A percentile compares a stretch with the other conserved stretches of the same genome.
Evolutionary conservation across 2,329 filamentous ascomycete species (phyloP).

Genomic region (Ophiocordyceps camponoti-floridani): DNA sequence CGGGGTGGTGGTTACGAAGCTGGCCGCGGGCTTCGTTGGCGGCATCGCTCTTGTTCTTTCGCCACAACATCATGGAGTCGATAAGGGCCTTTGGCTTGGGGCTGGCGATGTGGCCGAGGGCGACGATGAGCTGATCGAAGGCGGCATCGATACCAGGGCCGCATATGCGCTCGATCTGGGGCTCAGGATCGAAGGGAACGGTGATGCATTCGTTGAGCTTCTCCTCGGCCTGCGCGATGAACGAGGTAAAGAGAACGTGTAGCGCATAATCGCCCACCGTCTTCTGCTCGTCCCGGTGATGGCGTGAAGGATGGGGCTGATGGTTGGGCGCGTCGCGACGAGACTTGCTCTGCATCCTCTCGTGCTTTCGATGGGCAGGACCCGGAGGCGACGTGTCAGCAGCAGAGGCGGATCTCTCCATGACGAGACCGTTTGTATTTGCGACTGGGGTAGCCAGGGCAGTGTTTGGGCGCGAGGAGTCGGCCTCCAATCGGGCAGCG

Average conservation of each 20-base stretch:
- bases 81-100: conserved; percentile 90
- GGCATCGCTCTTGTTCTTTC: conserved; percentile 85
- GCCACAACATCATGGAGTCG: conserved; percentile 95
- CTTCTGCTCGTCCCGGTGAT: conserved; percentile 22
- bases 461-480: conserved; percentile 26
- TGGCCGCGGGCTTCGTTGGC: conserved; percentile 50
- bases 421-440: conserved; percentile 8
- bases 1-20: conserved; percentile 25
- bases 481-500: conserved; percentile 24
- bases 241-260: conserved; percentile 79
- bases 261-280: neutral
- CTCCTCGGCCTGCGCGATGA: conserved; percentile 90
- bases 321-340: conserved; percentile 58
- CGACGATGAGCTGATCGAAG: conserved; percentile 88
- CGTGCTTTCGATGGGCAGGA: conserved; percentile 31
- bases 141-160: conserved; percentile 72
- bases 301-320: conserved; percentile 57
- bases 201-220: conserved; percentile 83
- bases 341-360: conserved; percentile 47
- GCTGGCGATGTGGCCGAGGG: conserved; percentile 83
- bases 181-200: conserved; percentile 61
- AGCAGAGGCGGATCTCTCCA: conserved; percentile 28
- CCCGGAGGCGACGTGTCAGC: conserved; percentile 24
- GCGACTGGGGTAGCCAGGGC: conserved; percentile 23
- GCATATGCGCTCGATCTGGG: conserved; percentile 75